phyloP scores from a whole-genome alignment of 768 basidiomycete species.

The Suillus alpinus region DNA sequence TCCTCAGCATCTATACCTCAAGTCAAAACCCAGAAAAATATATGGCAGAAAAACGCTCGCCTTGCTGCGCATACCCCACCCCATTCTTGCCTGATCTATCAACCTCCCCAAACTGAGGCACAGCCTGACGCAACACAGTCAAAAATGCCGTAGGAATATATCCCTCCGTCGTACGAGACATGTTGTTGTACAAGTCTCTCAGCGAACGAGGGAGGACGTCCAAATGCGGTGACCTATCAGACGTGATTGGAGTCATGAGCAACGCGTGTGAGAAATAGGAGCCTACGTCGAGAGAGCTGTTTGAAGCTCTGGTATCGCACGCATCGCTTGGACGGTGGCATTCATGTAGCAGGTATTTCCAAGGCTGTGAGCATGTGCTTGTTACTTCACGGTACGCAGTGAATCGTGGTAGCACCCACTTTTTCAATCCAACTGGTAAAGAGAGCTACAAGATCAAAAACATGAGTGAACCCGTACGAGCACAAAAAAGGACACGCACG shows the following conservation, averaged over 20 bases:
- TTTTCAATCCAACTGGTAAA: slow-evolving; percentile 78
- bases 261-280: not conserved
- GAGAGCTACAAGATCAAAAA: slow-evolving; percentile 48
- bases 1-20: slow-evolving; percentile 79
- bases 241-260: not conserved
- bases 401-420: slow-evolving; percentile 39
- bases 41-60: slow-evolving; percentile 16
- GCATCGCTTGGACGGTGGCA: slow-evolving; percentile 89
- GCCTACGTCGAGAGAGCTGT: slow-evolving; percentile 60
- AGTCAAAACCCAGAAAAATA: not conserved
- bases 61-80: slow-evolving; percentile 79
- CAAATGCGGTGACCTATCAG: slow-evolving; percentile 34
- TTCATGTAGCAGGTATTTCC: slow-evolving; percentile 99
- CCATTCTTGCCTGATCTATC: slow-evolving; percentile 40
- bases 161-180: slow-evolving; percentile 74
- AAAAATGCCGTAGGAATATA: slow-evolving; percentile 73
- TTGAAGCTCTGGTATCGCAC: slow-evolving; percentile 87
- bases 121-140: slow-evolving; percentile 63
- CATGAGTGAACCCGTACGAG: not conserved
- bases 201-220: slow-evolving; percentile 49
- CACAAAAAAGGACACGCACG: slow-evolving; percentile 40
- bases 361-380: slow-evolving; percentile 38
- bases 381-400: not conserved
- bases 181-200: slow-evolving; percentile 66
- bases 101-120: slow-evolving; percentile 89